Evolutionary conservation across 768 basidiomycete species (phyloP).

Genomic region (Amanita brunnescens): DNA sequence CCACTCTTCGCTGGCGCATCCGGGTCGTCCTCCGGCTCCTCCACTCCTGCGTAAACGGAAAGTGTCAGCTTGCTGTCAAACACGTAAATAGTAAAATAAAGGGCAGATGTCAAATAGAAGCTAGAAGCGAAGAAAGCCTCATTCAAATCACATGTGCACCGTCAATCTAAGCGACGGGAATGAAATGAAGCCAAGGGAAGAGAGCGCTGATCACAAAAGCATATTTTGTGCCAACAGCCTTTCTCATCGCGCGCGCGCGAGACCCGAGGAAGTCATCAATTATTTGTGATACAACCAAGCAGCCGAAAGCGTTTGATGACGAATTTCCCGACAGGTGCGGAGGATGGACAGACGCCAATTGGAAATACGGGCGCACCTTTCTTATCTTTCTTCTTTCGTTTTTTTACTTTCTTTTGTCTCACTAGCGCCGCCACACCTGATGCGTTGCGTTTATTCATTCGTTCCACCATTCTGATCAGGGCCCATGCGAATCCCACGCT

Average conservation of each 20-base stretch:
- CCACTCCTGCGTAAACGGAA: conserved; percentile 12
- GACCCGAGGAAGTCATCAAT: neutral
- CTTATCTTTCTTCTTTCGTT: conserved; percentile 39
- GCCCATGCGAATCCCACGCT: conserved; percentile 79
- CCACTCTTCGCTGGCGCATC: neutral
- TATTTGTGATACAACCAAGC: neutral
- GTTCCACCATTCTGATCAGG: conserved; percentile 84
- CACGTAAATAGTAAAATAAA: conserved; percentile 20
- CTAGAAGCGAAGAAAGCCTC: neutral
- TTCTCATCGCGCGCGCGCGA: neutral
- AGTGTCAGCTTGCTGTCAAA: conserved; percentile 10
- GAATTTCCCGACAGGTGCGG: neutral
- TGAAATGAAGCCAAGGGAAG: conserved; percentile 5
- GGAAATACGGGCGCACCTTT: conserved; percentile 26
- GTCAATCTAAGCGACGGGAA: conserved; percentile 7
- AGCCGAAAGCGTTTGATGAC: neutral
- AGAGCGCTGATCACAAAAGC: conserved; percentile 5
- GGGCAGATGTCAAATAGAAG: conserved; percentile 4
- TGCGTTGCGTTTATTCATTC: conserved; percentile 66
- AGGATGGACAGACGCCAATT: neutral
- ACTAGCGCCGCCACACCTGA: conserved; percentile 61
- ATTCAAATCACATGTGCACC: conserved; percentile 1
- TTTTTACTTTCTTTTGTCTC: conserved; percentile 44
- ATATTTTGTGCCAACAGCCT: neutral
- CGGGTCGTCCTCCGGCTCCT: neutral